Evolutionary conservation across 2,329 filamentous ascomycete genomes (phyloP).

Genomic region (Colletotrichum musicola): DNA sequence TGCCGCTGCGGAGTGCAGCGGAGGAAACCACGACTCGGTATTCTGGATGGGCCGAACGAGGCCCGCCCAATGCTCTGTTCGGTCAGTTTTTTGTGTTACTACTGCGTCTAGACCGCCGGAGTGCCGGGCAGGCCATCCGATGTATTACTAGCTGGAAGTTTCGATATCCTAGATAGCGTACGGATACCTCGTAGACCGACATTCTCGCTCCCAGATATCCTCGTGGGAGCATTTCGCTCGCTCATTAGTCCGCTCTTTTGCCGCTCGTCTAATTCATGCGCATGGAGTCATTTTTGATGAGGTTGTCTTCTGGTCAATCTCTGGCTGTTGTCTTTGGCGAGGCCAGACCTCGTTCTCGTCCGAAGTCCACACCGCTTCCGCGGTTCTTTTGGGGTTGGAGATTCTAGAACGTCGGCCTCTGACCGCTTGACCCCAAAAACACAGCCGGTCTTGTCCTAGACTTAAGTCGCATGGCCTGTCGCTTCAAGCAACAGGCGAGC

Average conservation of each 20-base stretch:
- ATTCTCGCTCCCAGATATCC: background rate
- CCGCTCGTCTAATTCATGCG: background rate
- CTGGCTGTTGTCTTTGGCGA: background rate
- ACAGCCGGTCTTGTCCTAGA: too few species aligned
- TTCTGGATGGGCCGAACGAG: slow-evolving; percentile 6
- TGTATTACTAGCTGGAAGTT: background rate
- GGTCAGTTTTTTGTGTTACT: too few species aligned
- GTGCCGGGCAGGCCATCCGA: background rate
- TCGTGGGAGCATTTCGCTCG: background rate
- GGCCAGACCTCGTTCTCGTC: background rate
- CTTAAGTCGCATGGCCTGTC: too few species aligned
- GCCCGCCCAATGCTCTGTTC: background rate
- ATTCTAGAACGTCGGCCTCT: too few species aligned
- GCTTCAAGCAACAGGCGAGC: too few species aligned
- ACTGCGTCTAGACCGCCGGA: background rate
- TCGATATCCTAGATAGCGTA: background rate
- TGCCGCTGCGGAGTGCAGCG: background rate
- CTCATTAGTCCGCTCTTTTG: background rate
- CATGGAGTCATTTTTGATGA: background rate
- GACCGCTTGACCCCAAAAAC: too few species aligned
- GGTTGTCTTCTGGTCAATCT: background rate
- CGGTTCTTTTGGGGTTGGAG: too few species aligned
- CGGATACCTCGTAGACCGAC: background rate
- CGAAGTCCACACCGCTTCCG: background rate
- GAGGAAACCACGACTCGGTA: background rate